These are phyloP conservation scores for Phytophthora rubi DNA, from an alignment of 352 stramenopile genomes.

Conservation along the genomic window DNA sequence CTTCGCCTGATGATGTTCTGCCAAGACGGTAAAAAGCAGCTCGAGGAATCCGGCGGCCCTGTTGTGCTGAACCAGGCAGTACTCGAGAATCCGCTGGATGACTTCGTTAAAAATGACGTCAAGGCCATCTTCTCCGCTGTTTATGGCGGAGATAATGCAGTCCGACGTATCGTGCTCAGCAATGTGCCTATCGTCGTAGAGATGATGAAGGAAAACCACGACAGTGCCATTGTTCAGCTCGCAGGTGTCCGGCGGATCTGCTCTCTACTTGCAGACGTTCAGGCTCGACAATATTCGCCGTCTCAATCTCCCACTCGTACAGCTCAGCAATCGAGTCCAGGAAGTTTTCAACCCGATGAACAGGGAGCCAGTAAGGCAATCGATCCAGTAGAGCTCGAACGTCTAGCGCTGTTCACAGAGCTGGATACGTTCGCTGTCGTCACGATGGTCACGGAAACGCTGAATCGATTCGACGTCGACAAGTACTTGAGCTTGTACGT, in stretches of 20 bases:
- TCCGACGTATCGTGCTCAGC: slow-evolving; percentile 65
- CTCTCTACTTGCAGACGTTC: slow-evolving; percentile 43
- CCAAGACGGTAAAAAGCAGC: slow-evolving; percentile 49
- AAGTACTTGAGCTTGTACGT: slow-evolving; percentile 63
- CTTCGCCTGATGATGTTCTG: slow-evolving; percentile 69
- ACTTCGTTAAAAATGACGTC: slow-evolving; percentile 78
- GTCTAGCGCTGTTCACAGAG: slow-evolving; percentile 44
- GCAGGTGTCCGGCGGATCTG: slow-evolving; percentile 59
- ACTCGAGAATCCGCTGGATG: slow-evolving; percentile 66
- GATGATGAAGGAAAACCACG: slow-evolving; percentile 66
- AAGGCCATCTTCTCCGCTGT: slow-evolving; percentile 76
- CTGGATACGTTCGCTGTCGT: slow-evolving; percentile 53
- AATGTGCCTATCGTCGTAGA: slow-evolving; percentile 62
- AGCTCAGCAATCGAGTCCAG: slow-evolving; percentile 8
- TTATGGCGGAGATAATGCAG: slow-evolving; percentile 72
- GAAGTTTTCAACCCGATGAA: slow-evolving; percentile 6
- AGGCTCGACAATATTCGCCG: slow-evolving; percentile 35
- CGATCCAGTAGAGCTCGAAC: slow-evolving; percentile 22
- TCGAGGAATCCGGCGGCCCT: slow-evolving; percentile 50
- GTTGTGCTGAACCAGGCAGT: slow-evolving; percentile 61
- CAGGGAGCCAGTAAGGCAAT: slow-evolving; percentile 4
- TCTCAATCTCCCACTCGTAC: slow-evolving; percentile 21
- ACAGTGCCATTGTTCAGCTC: slow-evolving; percentile 71
- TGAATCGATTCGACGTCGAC: slow-evolving; percentile 64
- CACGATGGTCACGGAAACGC: slow-evolving; percentile 42